Evolutionary conservation across 805 yeast species (phyloP).

Genomic region (Lipomyces sp.): DNA sequence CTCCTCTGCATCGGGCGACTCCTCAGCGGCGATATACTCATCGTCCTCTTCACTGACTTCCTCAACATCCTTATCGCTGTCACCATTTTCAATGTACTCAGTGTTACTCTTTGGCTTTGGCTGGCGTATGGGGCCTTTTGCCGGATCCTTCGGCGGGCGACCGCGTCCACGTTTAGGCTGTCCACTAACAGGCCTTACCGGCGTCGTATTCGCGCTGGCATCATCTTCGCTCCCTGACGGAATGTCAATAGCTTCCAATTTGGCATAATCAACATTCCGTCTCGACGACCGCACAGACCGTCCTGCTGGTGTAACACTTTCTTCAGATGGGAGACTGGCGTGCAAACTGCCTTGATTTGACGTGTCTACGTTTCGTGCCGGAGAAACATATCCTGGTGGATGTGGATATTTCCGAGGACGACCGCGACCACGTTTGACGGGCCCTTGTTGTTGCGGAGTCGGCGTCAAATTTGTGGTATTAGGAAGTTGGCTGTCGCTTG

Average conservation of each 20-base stretch:
- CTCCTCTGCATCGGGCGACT: constrained; percentile 5
- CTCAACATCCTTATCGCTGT: constrained; percentile 12
- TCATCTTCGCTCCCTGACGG: constrained; percentile 1
- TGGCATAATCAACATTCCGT: constrained; percentile 11
- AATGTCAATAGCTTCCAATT: background rate
- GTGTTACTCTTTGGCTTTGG: constrained; percentile 1
- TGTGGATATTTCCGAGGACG: constrained; percentile 28
- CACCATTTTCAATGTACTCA: constrained; percentile 13
- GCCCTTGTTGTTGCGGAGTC: background rate
- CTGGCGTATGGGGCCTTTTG: constrained; percentile 11
- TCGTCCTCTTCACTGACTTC: constrained; percentile 4
- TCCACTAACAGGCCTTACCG: constrained; percentile 2
- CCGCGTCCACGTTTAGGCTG: constrained; percentile 17
- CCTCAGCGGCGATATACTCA: constrained; percentile 10
- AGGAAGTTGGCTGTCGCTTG: background rate
- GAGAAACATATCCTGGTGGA: constrained; percentile 21
- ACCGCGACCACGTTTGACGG: constrained; percentile 33
- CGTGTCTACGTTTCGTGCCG: constrained; percentile 3
- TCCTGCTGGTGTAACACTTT: constrained; percentile 14
- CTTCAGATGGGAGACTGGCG: background rate
- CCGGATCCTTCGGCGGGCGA: constrained; percentile 28
- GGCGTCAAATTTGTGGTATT: background rate
- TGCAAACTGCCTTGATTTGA: background rate
- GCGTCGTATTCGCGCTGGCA: background rate
- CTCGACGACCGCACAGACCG: constrained; percentile 21